Conservation (phyloP, 2,329 filamentous ascomycete species). For the Thelonectria olida region DNA sequence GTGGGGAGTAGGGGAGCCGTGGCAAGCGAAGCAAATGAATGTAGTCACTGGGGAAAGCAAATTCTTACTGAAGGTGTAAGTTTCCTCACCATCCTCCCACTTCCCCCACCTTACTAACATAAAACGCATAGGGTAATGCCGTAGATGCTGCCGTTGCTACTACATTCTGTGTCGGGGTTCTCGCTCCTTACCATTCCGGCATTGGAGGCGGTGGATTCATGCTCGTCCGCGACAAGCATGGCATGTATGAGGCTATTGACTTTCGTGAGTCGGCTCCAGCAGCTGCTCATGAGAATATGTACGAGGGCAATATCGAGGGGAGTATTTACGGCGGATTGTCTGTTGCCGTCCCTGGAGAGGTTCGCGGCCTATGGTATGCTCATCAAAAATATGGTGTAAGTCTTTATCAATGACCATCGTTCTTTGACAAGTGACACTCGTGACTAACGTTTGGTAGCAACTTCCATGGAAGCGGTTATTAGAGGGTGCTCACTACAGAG, state of each 20-base stretch:
- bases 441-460: conserved; percentile 42
- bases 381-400: conserved; percentile 75
- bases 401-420: neutral
- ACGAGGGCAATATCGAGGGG: conserved; percentile 70
- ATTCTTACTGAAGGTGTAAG: conserved; percentile 63
- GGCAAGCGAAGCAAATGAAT: conserved; percentile 74
- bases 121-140: conserved; percentile 68
- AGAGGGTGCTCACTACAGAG: conserved; percentile 76
- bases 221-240: conserved; percentile 76
- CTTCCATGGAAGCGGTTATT: conserved; percentile 78
- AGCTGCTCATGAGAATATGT: conserved; percentile 87
- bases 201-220: conserved; percentile 94
- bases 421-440: neutral
- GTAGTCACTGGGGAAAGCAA: conserved; percentile 74
- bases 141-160: conserved; percentile 81
- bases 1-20: conserved; percentile 65
- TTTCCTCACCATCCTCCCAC: conserved; percentile 5
- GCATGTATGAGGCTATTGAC: conserved; percentile 87
- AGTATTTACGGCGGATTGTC: conserved; percentile 80
- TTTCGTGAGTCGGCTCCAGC: conserved; percentile 90
- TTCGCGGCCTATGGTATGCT: conserved; percentile 81
- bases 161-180: conserved; percentile 78
- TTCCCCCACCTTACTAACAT: neutral
- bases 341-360: conserved; percentile 75
- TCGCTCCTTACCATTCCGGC: conserved; percentile 82